phyloP scores from a whole-genome alignment of 2,329 filamentous ascomycete species.

The Plectosphaerella sp. region DNA sequence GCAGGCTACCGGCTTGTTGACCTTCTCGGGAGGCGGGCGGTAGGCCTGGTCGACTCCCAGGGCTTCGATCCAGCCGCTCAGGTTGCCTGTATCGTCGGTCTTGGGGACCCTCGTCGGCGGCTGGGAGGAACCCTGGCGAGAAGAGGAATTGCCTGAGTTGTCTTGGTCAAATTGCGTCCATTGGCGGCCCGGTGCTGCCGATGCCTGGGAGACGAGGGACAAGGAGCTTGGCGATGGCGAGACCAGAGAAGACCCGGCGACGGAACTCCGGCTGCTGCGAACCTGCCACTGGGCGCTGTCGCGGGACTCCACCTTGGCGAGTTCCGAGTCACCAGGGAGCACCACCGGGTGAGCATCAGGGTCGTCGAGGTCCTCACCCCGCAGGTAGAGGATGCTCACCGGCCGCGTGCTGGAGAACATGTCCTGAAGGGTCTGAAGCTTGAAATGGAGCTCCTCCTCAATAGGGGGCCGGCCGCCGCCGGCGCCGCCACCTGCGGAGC shows the following conservation, averaged over 20 bases:
- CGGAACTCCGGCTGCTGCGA: conserved; percentile 51
- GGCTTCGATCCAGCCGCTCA: conserved; percentile 85
- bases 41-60: conserved; percentile 86
- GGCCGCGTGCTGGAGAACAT: conserved; percentile 85
- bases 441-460: conserved; percentile 74
- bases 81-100: conserved; percentile 57
- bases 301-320: conserved; percentile 47
- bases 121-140: conserved; percentile 46
- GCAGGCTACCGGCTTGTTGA: conserved; percentile 74
- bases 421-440: conserved; percentile 73
- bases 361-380: conserved; percentile 73
- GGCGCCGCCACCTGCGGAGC: conserved; percentile 47
- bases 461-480: conserved; percentile 42
- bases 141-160: conserved; percentile 40
- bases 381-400: conserved; percentile 72
- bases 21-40: conserved; percentile 68
- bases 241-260: conserved; percentile 56
- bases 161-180: conserved; percentile 57
- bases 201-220: conserved; percentile 55
- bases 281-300: conserved; percentile 46
- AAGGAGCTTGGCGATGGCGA: conserved; percentile 64
- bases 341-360: conserved; percentile 74
- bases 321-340: conserved; percentile 63
- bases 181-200: conserved; percentile 28
- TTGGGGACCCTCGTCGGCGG: conserved; percentile 43